Base-by-base conservation (phyloP, 2,329 filamentous ascomycete species). In the Alternaria panax region DNA sequence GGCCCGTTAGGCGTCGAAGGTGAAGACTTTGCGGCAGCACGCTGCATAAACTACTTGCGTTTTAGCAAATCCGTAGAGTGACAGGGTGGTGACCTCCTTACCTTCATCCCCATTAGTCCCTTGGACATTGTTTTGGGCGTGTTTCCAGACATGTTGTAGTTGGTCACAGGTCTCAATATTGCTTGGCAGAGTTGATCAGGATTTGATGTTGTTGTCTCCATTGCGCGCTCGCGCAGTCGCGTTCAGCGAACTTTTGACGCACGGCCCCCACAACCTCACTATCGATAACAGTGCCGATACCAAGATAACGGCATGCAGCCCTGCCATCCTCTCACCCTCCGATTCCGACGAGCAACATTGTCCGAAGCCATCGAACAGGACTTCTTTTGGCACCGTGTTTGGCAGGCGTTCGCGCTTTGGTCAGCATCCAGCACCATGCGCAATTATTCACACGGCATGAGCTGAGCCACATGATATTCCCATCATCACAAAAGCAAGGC, bases 41-140 rank as follows among this genome's bases (percentile, higher is more conserved):
- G 87, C 83, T 96, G 93, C 93, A 97, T 97, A 76, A 97, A 97
- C 82, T 88, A 69, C 57, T 22, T 28, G 30, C 3, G 38, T 53
- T 32, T 71, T 36, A 68, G 63, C 51, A 40, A 43, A 47, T 43
- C 43, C 46, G 51, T 27, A 55, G 42, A 30, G 14, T 14, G 46
- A 14, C 34, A 34, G 16, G 28, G 8, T 24, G 42, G 14, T 30
- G 40, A 20, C 28, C 18, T 48, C 40, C 57, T 34, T 74, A 84
- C 86, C 80, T 96, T 96, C 93, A 97, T 97, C 36, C 91, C 93
- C 74, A 96, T 84, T 47, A 97, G 88, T 67, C 93, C 89, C 59
- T 90, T 93, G 64, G 93, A 97, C 88, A 96, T 93, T 45, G 84
- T 85, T 78, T 90, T 90, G 25, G 75, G 74, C 18, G 71, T 74